Evolutionary conservation across 2,329 filamentous ascomycete species (phyloP).

Genomic region (Ascochyta clinopodiicola): DNA sequence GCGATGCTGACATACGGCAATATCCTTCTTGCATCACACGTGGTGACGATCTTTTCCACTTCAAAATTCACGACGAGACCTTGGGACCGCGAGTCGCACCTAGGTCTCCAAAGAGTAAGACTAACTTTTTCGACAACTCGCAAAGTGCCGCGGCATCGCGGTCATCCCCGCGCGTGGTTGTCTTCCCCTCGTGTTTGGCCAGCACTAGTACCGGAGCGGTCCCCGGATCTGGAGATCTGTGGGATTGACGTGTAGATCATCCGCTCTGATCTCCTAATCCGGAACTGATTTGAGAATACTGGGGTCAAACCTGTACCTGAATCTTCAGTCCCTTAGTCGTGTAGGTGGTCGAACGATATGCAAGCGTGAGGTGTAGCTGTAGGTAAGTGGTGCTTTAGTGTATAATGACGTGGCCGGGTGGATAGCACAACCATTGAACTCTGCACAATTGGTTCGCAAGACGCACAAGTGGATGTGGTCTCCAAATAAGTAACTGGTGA

Average conservation of each 20-base stretch:
- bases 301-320: background rate
- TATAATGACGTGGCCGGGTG: background rate
- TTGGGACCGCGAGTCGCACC: background rate
- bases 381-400: background rate
- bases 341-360: background rate
- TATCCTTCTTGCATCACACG: background rate
- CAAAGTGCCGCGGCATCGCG: slow-evolving; percentile 11
- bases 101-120: slow-evolving; percentile 6
- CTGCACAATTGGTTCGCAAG: background rate
- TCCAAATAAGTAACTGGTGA: slow-evolving; percentile 1
- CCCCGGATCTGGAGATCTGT: slow-evolving; percentile 6
- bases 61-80: background rate
- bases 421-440: background rate
- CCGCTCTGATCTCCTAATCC: slow-evolving; percentile 3
- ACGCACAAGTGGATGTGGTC: background rate
- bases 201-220: slow-evolving; percentile 5
- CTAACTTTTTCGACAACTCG: background rate
- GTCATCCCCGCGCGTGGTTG: background rate
- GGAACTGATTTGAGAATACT: background rate
- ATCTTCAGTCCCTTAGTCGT: background rate
- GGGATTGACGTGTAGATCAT: slow-evolving; percentile 7
- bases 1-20: background rate
- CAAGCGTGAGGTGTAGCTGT: background rate
- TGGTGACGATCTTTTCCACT: slow-evolving; percentile 3
- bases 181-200: slow-evolving; percentile 4